Conservation (phyloP, 306 rosid species). For the Cucurbita moschata region DNA sequence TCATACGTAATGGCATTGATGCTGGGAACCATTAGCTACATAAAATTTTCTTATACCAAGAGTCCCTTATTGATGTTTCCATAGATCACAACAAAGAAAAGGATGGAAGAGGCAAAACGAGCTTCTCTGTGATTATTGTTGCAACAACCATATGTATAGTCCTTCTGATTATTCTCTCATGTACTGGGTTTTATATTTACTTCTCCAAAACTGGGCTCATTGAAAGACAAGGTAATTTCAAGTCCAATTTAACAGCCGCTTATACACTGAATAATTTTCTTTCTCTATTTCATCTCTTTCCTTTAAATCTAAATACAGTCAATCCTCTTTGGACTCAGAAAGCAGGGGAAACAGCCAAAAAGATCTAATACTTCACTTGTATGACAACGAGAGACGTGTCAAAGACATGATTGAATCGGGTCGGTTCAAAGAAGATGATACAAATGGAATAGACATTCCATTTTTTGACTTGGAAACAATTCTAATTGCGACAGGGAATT, state of each 20-base stretch:
- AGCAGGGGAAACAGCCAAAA: slow-evolving; percentile 30
- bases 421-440: slow-evolving; percentile 16
- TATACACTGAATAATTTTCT: background rate
- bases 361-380: slow-evolving; percentile 26
- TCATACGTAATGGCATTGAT: background rate
- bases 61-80: background rate
- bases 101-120: slow-evolving; percentile 14
- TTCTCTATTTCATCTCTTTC: slow-evolving; percentile 8
- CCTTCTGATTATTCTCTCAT: slow-evolving; percentile 32
- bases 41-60: background rate
- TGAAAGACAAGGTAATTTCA: slow-evolving; percentile 34
- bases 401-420: slow-evolving; percentile 15
- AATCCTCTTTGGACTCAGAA: slow-evolving; percentile 28
- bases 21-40: background rate
- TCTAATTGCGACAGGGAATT: slow-evolving; percentile 23
- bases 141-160: slow-evolving; percentile 16
- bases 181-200: slow-evolving; percentile 24
- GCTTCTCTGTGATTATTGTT: slow-evolving; percentile 27
- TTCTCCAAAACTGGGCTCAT: slow-evolving; percentile 27
- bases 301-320: slow-evolving; percentile 7
- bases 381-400: slow-evolving; percentile 21
- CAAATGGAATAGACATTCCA: slow-evolving; percentile 24
- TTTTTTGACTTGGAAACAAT: slow-evolving; percentile 17
- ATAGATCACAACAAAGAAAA: slow-evolving; percentile 9
- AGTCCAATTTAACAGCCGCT: background rate